phyloP scores from a whole-genome alignment of 208 protist genomes.

The Herpetomonas tarakana region DNA sequence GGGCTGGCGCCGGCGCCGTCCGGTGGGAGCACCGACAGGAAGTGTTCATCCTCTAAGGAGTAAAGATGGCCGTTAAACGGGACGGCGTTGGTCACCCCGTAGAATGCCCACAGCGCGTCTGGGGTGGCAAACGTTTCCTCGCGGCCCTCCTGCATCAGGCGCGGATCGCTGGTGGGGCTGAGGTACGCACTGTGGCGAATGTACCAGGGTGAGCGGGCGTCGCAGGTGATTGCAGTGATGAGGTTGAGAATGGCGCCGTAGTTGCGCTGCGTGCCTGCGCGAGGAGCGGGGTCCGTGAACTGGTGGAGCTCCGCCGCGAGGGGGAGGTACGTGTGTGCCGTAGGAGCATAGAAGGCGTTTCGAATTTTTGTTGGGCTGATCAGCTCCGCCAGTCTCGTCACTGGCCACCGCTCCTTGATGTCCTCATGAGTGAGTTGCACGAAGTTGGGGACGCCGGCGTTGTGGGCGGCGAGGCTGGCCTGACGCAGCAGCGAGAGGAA shows the following conservation, averaged over 20 bases:
- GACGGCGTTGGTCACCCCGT: neutral
- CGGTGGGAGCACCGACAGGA: neutral
- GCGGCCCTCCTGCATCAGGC: too few relatives aligned
- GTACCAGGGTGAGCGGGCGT: neutral
- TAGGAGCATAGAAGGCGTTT: neutral
- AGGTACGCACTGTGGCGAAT: neutral
- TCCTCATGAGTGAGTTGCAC: neutral
- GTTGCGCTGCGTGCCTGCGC: neutral
- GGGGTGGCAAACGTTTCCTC: neutral
- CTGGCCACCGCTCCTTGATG: neutral
- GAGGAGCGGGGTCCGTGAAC: neutral
- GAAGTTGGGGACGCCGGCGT: neutral
- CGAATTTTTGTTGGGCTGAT: neutral
- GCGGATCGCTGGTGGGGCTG: neutral
- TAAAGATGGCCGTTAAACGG: neutral
- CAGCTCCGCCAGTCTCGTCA: neutral
- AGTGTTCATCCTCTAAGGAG: neutral
- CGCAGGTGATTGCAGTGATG: neutral
- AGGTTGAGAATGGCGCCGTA: neutral
- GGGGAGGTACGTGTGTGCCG: neutral
- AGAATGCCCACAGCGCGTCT: neutral
- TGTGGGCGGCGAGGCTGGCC: neutral
- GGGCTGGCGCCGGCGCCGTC: neutral
- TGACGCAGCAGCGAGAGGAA: neutral
- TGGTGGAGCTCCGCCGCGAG: neutral